Evolutionary conservation across 2,329 filamentous ascomycete genomes (phyloP), one percentile per base, ranked within the genome.

Genomic region (Nannizziopsis barbatae): DNA sequence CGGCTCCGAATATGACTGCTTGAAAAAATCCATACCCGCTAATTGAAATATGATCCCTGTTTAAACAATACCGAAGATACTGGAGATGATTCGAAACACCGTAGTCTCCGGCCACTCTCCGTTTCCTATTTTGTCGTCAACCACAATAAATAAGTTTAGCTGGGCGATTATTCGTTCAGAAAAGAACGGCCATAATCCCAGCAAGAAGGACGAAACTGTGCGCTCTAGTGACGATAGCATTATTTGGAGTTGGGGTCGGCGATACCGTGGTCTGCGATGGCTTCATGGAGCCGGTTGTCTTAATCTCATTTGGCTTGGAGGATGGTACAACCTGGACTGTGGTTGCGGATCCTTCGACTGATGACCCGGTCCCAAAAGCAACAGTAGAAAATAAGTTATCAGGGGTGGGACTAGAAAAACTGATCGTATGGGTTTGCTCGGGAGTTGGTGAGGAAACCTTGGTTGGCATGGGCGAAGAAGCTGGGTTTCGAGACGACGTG

Each of bases 121-220:
- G 22, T 27, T 27, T 27, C 22, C 22, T 7, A 27, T 27, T 27
- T 27, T 7, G 7, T 7, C 3, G 22, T 3, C 3, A 27, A 27
- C 7, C 22, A 27, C 22, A 3, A 3, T 27, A 27, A 27, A 27
- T 27, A 27, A 7, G 22, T 27, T 3, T 7, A 3, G 7, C 22
- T 27, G 7, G 22, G 22, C 22, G 22, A 3, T 27, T 7, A 12
- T 39, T 30, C 33, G 41, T 12, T 36, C 44, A 52, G 15, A 52
- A 8, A 11, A 47, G n/a, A 12, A 45, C 37, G 6, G 39, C 39
- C 20, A 52, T 33, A 20, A 52, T 11, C 4, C 22, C 42, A 15
- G 45, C 30, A 15, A 36, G 7, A 20, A 52, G n/a, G 14, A 20
- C 50, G 31, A 27, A 38, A 5, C 12, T 38, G 44, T 50, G 42